These are phyloP conservation scores for Geranomyces michiganensis DNA, from an alignment of 192 early-diverging fungal species.

Conservation along the genomic window DNA sequence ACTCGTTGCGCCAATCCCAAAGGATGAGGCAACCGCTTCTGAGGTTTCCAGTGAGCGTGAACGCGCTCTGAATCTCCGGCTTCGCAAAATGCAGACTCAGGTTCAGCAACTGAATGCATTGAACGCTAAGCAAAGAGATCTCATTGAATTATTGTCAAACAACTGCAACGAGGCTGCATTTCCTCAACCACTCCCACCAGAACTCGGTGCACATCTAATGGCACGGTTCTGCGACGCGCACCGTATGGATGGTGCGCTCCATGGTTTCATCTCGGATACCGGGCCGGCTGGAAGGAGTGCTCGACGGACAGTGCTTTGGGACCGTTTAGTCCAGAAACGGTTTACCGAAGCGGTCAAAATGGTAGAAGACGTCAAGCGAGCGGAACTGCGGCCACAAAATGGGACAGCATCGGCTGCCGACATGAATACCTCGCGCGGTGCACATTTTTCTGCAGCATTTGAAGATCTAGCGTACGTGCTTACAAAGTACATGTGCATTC, in stretches of 20 bases:
- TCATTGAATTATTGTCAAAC: not conserved
- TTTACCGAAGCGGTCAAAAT: constrained; percentile 40
- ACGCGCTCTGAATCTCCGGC: constrained; percentile 1
- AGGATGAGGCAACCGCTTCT: not conserved
- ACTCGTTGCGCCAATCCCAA: not conserved
- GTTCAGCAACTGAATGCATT: constrained; percentile 17
- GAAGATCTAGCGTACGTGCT: constrained; percentile 54
- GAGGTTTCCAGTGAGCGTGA: not conserved
- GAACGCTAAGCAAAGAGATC: constrained; percentile 1
- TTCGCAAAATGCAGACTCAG: constrained; percentile 28
- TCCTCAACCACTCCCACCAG: constrained; percentile 11
- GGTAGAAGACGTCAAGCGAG: constrained; percentile 28
- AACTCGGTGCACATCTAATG: not conserved
- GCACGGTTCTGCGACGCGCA: not conserved
- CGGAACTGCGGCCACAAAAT: constrained; percentile 1
- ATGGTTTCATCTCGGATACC: not conserved
- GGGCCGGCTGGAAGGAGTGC: not conserved
- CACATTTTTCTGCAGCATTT: constrained; percentile 33
- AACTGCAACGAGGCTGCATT: not conserved
- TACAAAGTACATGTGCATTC: constrained; percentile 47
- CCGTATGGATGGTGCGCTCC: not conserved
- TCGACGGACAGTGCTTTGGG: constrained; percentile 8
- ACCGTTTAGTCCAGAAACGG: constrained; percentile 14
- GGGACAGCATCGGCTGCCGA: not conserved
- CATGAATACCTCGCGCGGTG: not conserved